Base-by-base conservation (phyloP, 2,329 filamentous ascomycete genomes). In the Beauveria varroae region DNA sequence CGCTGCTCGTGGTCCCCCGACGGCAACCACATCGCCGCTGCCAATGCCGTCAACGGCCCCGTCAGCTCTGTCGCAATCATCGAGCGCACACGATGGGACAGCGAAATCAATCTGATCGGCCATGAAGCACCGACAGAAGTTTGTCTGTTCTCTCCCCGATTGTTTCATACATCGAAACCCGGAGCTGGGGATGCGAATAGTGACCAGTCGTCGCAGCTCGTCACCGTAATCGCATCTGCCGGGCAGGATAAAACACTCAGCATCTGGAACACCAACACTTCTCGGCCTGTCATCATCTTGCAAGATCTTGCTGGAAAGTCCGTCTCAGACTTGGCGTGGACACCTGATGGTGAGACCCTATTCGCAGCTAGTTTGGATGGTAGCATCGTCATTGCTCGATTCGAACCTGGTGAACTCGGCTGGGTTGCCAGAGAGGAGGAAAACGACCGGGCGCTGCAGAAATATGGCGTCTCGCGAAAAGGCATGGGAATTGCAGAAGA, bases 1-100 rank as follows among this genome's bases (percentile, higher is more conserved):
- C 82, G 95, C 65, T 98, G 93, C 72, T 98, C 93, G 1, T 99
- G 95, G 95, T 97, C 92, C 2, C 96, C 95, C 0, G 95, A 99
- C 72, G 95, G 95, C 8, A 93, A 93, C 69, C 93, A 98, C 68
- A 98, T 99, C 64, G 95, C 95, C 3, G 95, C 95, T 4, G 91
- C 95, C 7, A 99, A 99, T 72, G 93, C 95, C 0, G 93, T 96
- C 22, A 99, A 99, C 71, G 95, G 95, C 0, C 96, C 95, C 1
- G 95, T 99, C 26, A 97, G 91, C 76, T 96, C 93, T 0, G 93
- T 98, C 37, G 93, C 95, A 5, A 98, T 99, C 62, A 91, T 99
- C 61, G 92, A 95, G 70, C 88, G 95, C 67, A 89, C 90, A 20
- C 85, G 85, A 43, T 99, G 96, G 95, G 92, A 96, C 69, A 92